Evolutionary conservation across 1,139 yeast genomes (phyloP), one percentile per base, ranked within the genome.

Genomic region (Hyphopichia fennica): DNA sequence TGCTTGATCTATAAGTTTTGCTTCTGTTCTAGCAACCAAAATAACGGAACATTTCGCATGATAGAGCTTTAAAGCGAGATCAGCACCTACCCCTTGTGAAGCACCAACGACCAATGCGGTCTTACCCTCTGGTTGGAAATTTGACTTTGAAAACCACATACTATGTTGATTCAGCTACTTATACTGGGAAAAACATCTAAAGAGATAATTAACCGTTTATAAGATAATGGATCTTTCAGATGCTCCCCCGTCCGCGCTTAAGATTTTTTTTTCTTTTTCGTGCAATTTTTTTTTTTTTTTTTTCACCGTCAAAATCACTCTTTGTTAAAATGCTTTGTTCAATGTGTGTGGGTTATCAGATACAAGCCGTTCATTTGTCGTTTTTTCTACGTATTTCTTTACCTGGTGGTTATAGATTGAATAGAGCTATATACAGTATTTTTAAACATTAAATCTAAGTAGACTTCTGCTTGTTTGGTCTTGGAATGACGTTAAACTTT

Each of bases 1-100:
- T 5, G 75, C 77, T n/a, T 81, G 82, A 1, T 60, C 53, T 36
- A 65, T 53, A 37, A 91, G 69, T 53, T 79, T 84, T 8, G 70
- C 41, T 51, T 75, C 82, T 1, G 88, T 84, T 49, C 99, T 72
- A 2, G 97, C 90, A 14, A 90, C 87, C 16, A 91, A 63, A 1
- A 85, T 69, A 5, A 91, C 88, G 3, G 75, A 62, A 38, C 93
- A 87, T 6, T 87, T 84, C 20, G 62, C 57, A 3, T 65, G 48
- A 44, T 79, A 83, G 38, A 85, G 65, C 46, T 79, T 72, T 33
- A 69, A 67, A 0, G 96, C 96, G 42, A 95, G 61, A 37, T 87
- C 87, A 2, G 82, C 82, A 0, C 99, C 99, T 1, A 93, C 69
- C 0, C 99, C 99, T 56, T 93, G 99, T 0, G 98, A 90, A 0